Percentiles rank a stretch among this genome's conserved stretches.
phyloP scores from a whole-genome alignment of 2,329 filamentous ascomycete species.

The Sporothrix pseudoabietina region DNA sequence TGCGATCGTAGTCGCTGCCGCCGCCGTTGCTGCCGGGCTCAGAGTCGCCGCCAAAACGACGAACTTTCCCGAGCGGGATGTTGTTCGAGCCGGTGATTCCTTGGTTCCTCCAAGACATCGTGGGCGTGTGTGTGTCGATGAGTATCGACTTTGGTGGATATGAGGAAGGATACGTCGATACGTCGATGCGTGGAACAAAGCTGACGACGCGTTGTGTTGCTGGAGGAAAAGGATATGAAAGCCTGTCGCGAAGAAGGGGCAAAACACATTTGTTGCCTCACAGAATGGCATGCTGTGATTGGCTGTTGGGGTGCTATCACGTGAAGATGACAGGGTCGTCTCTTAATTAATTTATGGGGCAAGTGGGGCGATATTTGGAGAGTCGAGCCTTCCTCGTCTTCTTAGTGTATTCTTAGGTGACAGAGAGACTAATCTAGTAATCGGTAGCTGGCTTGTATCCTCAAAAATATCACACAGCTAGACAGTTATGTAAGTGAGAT shows the following conservation, averaged over 20 bases:
- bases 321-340: not conserved
- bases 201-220: not conserved
- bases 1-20: slow-evolving; percentile 32
- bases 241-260: not conserved
- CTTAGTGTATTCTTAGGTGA: no score
- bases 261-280: not conserved
- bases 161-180: not conserved
- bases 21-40: slow-evolving; percentile 33
- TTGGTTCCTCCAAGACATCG: slow-evolving; percentile 69
- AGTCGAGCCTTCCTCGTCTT: no score
- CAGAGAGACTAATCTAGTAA: no score
- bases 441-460: no score
- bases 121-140: slow-evolving; percentile 22
- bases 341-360: not conserved
- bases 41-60: slow-evolving; percentile 70
- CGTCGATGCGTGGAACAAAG: not conserved
- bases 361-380: not conserved
- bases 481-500: no score
- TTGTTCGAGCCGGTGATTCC: slow-evolving; percentile 99
- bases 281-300: not conserved
- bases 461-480: no score
- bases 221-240: not conserved
- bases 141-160: not conserved
- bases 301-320: not conserved
- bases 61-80: slow-evolving; percentile 84